A percentile compares a stretch with the other conserved stretches of the same genome.
Evolutionary conservation across 2,329 filamentous ascomycete genomes (phyloP).

Genomic region (Colletotrichum godetiae): DNA sequence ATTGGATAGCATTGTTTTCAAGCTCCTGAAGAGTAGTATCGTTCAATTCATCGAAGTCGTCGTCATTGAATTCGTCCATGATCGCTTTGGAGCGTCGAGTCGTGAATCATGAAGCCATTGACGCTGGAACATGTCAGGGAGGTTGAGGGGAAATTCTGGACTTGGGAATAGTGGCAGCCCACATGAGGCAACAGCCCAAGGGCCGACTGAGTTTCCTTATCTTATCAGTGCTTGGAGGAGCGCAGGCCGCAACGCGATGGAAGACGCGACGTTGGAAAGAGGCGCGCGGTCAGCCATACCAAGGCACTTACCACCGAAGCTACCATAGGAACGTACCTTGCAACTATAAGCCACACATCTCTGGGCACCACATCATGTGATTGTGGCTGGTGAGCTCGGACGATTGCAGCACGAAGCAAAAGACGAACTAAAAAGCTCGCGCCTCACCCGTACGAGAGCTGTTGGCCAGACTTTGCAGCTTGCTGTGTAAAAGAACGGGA

Average conservation of each 20-base stretch:
- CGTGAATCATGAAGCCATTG: not conserved
- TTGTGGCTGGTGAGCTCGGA: not conserved
- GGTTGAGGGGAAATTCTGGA: not conserved
- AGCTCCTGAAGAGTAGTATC: slow-evolving; percentile 69
- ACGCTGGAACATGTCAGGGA: not conserved
- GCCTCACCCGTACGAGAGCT: not conserved
- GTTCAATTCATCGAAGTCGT: slow-evolving; percentile 71
- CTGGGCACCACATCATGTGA: not conserved
- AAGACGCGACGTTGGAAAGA: not conserved
- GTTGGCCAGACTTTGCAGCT: not conserved
- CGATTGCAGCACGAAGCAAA: not conserved
- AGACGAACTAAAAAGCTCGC: slow-evolving; percentile 11
- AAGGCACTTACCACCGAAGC: not conserved
- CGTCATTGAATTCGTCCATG: slow-evolving; percentile 72
- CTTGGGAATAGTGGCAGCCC: slow-evolving; percentile 24
- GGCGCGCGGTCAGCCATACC: not conserved
- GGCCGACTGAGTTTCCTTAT: slow-evolving; percentile 4
- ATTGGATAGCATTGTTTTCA: slow-evolving; percentile 71
- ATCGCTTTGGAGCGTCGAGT: not conserved
- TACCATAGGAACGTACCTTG: too few species aligned
- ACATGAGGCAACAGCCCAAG: not conserved
- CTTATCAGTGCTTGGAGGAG: slow-evolving; percentile 15
- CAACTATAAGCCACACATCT: not conserved
- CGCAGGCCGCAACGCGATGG: not conserved
- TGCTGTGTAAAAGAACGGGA: not conserved